Conservation (phyloP, 371 early-diverging fungal species). For the Mucor piriformis region DNA sequence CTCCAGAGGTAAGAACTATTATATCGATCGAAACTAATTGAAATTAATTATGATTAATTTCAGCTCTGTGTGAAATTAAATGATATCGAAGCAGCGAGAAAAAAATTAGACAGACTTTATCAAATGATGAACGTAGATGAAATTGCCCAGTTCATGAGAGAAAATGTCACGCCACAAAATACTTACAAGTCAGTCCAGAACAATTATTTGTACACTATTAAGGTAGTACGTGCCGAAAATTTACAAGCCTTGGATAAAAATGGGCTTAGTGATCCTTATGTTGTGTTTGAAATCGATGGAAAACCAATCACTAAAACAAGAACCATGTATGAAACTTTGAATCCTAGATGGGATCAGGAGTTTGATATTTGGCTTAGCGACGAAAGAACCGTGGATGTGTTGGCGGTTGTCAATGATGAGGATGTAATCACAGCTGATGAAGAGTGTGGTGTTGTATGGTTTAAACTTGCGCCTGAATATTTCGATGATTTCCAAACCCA, state of each 20-base stretch:
- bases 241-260: constrained; percentile 59
- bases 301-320: constrained; percentile 62
- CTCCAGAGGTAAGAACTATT: constrained; percentile 47
- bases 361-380: constrained; percentile 74
- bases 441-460: constrained; percentile 72
- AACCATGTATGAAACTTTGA: constrained; percentile 72
- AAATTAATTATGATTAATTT: background rate
- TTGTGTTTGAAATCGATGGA: constrained; percentile 64
- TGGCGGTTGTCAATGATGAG: constrained; percentile 75
- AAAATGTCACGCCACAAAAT: constrained; percentile 27
- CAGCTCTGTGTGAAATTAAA: constrained; percentile 68
- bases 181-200: constrained; percentile 9
- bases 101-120: constrained; percentile 63
- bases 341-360: constrained; percentile 92
- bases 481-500: constrained; percentile 75
- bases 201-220: constrained; percentile 56
- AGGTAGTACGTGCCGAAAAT: constrained; percentile 62
- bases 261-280: constrained; percentile 73
- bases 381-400: constrained; percentile 58
- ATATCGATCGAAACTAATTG: background rate
- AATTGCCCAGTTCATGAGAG: constrained; percentile 53
- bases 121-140: constrained; percentile 70
- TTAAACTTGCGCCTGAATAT: constrained; percentile 64
- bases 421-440: constrained; percentile 81
- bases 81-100: constrained; percentile 68